Base-by-base conservation (phyloP, 805 yeast genomes). In the Ogataea ganodermae region DNA sequence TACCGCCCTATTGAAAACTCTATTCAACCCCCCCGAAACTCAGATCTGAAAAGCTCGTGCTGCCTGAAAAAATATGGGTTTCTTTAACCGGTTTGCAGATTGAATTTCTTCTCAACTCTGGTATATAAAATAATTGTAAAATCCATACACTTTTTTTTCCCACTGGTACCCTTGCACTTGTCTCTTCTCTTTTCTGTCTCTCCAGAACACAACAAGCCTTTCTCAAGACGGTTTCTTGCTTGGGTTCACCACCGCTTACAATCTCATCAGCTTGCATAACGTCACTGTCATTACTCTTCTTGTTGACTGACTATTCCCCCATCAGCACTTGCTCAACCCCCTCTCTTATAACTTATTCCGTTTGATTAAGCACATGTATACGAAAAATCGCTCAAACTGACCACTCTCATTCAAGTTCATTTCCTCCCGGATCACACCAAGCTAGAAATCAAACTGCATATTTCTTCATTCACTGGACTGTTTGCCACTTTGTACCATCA, bases 11-110 rank as follows among this genome's bases (percentile, higher is more conserved):
- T 30, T 30, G 17, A 30, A 30, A 30, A 12, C 6, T 30, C 17
- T 30, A 18, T 33, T 33, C 8, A 33, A 17, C 18, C 36, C 36
- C 36, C 23, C 36, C 10, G 23, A 12, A 33, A 33, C 22, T 33
- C 36, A 33, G 36, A 33, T 33, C 36, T 20, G 36, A 13, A 14
- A 33, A 20, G n/a, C 36, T 33, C 36, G 14, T 17, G 36, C 23
- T 12, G 36, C 36, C 36, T 33, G 21, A n/a, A 20, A 24, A 33
- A 33, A 17, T 18, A 4, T 8, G 14, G 23, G 12, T 33, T 33
- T n/a, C 21, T 33, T 20, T 10, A 33, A 33, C 36, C 36, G 36
- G 23, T 17, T 33, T 33, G 36, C 36, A 33, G 21, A 33, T 14
- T n/a, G n/a, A n/a, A 17, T 33, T 33, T 33, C 18, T 17, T 33